These are phyloP conservation scores for Chrysochromulina parva DNA, from an alignment of 78 protist genomes.

Conservation along the genomic window DNA sequence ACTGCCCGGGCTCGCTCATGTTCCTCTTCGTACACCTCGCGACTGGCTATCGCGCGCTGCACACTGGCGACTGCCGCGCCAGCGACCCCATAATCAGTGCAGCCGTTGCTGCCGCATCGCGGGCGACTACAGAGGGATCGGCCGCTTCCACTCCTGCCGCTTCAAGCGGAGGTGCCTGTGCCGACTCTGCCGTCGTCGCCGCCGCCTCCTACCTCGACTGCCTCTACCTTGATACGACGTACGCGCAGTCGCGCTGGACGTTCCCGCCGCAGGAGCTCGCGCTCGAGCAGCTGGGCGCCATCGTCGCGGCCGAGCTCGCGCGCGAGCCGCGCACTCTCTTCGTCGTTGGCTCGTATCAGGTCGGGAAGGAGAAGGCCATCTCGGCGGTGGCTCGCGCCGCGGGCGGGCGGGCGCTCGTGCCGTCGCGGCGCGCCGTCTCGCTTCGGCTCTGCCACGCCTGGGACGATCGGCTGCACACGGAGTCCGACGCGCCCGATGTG, in stretches of 20 bases:
- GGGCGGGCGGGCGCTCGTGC: neutral
- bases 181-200: too few species aligned
- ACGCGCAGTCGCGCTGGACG: neutral
- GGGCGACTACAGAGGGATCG: neutral
- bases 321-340: constrained; percentile 27
- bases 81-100: neutral
- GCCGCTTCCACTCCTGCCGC: neutral
- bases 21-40: neutral
- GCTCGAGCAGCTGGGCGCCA: neutral
- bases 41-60: neutral
- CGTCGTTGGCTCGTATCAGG: constrained; percentile 16
- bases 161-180: too few species aligned
- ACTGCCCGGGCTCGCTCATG: constrained; percentile 29
- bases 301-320: neutral
- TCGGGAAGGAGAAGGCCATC: constrained; percentile 27
- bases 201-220: neutral
- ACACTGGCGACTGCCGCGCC: constrained; percentile 24
- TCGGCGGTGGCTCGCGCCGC: neutral
- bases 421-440: neutral
- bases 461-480: neutral
- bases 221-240: neutral
- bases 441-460: neutral
- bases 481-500: neutral
- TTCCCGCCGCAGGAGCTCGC: neutral
- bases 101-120: neutral